Conservation (phyloP, 176 grass and related monocot species). For the Tillandsia fasciculata region DNA sequence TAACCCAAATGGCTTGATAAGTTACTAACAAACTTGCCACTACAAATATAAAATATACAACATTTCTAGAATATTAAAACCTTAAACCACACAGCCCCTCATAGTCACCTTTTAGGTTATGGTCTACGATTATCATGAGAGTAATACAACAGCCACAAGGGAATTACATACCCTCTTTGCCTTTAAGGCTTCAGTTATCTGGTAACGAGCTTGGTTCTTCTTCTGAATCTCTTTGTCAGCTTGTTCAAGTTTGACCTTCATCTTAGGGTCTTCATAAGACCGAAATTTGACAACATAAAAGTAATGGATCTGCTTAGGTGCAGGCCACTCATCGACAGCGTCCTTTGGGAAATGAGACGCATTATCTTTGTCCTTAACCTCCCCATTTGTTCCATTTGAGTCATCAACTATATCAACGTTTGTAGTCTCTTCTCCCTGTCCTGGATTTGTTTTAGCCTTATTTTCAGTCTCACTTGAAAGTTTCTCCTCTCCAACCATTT, state of each 20-base stretch:
- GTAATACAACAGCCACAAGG: background rate
- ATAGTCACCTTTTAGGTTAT: background rate
- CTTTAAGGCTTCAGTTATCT: constrained; percentile 52
- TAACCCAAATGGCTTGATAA: too few relatives aligned
- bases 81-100: too few relatives aligned
- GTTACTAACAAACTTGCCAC: too few relatives aligned
- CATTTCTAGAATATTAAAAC: too few relatives aligned
- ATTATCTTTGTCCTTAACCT: constrained; percentile 22
- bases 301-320: constrained; percentile 49
- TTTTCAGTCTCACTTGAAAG: constrained; percentile 54
- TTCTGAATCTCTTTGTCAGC: constrained; percentile 76
- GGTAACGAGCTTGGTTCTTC: constrained; percentile 49
- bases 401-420: constrained; percentile 37
- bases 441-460: constrained; percentile 36
- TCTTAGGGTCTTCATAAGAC: constrained; percentile 76
- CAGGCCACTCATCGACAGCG: constrained; percentile 75
- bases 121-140: background rate
- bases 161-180: constrained; percentile 58
- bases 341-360: constrained; percentile 49
- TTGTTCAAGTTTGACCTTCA: constrained; percentile 68
- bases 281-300: constrained; percentile 70
- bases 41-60: too few relatives aligned
- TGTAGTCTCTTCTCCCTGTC: constrained; percentile 37
- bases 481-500: constrained; percentile 43
- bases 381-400: constrained; percentile 34